These are phyloP conservation scores for Aureobasidium leucospermi DNA, from an alignment of 2,329 filamentous ascomycete genomes.

Conservation along the genomic window DNA sequence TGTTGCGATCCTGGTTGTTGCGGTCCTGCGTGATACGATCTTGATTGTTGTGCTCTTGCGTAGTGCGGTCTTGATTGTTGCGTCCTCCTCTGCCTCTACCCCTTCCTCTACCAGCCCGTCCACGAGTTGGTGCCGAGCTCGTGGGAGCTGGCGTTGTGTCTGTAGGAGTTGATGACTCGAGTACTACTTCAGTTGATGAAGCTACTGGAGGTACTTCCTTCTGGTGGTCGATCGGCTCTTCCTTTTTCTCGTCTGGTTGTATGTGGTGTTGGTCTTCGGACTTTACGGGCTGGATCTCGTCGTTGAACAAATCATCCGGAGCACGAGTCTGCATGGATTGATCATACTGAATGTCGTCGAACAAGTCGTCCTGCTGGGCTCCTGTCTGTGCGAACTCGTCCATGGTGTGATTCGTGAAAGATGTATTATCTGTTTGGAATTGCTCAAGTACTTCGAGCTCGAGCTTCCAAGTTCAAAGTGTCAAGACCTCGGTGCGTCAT, in stretches of 20 bases:
- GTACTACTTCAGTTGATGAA: not conserved
- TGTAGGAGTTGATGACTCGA: constrained; percentile 7
- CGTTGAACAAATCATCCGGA: constrained; percentile 44
- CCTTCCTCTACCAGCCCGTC: not conserved
- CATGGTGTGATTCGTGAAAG: constrained; percentile 3
- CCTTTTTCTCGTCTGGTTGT: constrained; percentile 17
- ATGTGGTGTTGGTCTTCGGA: not conserved
- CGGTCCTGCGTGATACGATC: not conserved
- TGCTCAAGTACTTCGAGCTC: not conserved
- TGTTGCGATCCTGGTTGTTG: not conserved
- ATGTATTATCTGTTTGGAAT: not conserved
- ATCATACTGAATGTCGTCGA: constrained; percentile 29
- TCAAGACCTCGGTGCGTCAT: constrained; percentile 5
- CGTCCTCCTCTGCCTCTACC: constrained; percentile 16
- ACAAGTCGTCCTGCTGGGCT: constrained; percentile 26
- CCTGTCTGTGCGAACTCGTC: constrained; percentile 30
- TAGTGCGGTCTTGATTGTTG: not conserved
- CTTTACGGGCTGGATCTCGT: constrained; percentile 27
- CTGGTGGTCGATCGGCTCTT: constrained; percentile 15
- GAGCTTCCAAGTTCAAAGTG: not conserved
- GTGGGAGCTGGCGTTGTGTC: constrained; percentile 15
- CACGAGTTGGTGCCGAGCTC: not conserved
- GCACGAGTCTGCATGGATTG: constrained; percentile 44
- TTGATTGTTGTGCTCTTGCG: not conserved
- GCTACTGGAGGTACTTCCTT: not conserved